A percentile compares a stretch with the other conserved stretches of the same genome.
phyloP scores from a whole-genome alignment of 345 rosid genomes.

The Clausena lansium region DNA sequence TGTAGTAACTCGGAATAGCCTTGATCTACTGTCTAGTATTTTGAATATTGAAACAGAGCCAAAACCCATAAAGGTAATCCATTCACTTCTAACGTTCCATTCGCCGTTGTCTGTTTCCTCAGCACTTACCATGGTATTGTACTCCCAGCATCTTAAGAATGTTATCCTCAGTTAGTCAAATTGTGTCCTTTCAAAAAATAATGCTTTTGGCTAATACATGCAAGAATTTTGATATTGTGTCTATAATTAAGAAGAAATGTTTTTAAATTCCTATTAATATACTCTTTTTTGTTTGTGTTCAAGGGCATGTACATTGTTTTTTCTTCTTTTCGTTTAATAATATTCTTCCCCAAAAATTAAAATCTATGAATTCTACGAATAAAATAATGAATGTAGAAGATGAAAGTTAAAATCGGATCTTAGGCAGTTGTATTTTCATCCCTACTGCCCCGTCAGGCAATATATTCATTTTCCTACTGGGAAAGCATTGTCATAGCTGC shows the following conservation, averaged over 20 bases:
- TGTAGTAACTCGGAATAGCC: conserved; percentile 61
- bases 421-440: background rate
- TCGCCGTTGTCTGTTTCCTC: background rate
- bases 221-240: background rate
- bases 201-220: background rate
- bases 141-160: background rate
- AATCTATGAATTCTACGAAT: background rate
- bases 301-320: background rate
- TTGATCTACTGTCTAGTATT: conserved; percentile 78
- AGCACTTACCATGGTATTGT: background rate
- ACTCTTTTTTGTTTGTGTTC: background rate
- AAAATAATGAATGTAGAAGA: background rate
- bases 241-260: background rate
- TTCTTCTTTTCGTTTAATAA: background rate
- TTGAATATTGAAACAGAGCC: conserved; percentile 54
- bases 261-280: background rate
- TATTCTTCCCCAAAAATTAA: background rate
- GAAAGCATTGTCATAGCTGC: background rate
- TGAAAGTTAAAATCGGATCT: conserved; percentile 6
- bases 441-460: background rate
- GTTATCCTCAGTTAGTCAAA: background rate
- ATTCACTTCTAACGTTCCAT: background rate
- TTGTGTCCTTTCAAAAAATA: background rate
- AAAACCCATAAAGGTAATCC: conserved; percentile 51
- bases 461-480: background rate